Conservation (phyloP, 768 basidiomycete species). For the Glaciozyma martinii region DNA sequence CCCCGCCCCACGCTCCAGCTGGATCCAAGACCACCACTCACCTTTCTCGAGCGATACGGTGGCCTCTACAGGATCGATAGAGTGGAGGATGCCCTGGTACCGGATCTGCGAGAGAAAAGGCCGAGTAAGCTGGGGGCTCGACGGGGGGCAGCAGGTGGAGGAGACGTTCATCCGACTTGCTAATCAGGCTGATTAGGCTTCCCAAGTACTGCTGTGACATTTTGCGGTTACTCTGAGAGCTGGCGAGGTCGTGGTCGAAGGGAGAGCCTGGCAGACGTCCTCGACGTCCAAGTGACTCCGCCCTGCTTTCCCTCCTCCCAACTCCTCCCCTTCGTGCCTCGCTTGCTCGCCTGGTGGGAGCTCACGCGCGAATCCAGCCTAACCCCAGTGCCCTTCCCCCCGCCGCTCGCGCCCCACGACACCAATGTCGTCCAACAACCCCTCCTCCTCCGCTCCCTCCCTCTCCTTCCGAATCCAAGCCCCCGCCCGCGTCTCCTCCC, state of each 20-base stretch:
- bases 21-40: neutral
- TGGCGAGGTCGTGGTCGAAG: neutral
- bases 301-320: no score
- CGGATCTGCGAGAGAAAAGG: constrained; percentile 18
- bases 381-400: no score
- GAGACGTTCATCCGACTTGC: constrained; percentile 18
- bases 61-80: constrained; percentile 33
- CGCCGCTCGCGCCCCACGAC: no score
- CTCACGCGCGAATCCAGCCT: no score
- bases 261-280: no score
- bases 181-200: constrained; percentile 17
- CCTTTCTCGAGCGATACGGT: constrained; percentile 34
- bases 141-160: neutral
- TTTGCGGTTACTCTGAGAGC: neutral
- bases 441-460: neutral
- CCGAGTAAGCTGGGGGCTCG: neutral
- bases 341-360: no score
- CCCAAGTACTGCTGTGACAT: constrained; percentile 28
- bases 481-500: neutral
- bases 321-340: no score
- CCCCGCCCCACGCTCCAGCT: no score
- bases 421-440: no score
- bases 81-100: constrained; percentile 26
- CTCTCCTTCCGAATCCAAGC: neutral
- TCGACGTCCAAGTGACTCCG: no score